phyloP scores from a whole-genome alignment of 1,284 basidiomycete species.

The Tilletiaria anomala region DNA sequence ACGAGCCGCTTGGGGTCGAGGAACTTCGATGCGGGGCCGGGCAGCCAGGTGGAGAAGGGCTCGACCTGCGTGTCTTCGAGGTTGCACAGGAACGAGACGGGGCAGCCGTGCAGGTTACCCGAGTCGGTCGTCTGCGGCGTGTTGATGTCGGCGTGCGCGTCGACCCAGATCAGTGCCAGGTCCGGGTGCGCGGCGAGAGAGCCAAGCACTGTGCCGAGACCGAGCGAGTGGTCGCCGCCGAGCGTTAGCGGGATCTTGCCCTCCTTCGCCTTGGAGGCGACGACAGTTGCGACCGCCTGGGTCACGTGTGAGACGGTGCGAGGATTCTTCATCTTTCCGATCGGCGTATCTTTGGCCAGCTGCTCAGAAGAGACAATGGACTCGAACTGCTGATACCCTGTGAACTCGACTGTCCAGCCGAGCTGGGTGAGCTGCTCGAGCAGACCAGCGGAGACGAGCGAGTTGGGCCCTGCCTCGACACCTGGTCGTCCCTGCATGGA shows the following conservation, averaged over 20 bases:
- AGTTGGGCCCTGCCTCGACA: constrained; percentile 32
- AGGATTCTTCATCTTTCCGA: constrained; percentile 31
- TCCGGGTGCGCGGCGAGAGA: constrained; percentile 46
- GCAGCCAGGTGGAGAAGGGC: constrained; percentile 35
- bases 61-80: constrained; percentile 33
- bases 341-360: constrained; percentile 16
- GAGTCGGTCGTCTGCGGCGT: constrained; percentile 65
- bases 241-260: constrained; percentile 77
- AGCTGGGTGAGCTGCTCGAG: constrained; percentile 44
- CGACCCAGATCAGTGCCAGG: constrained; percentile 70
- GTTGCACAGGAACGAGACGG: constrained; percentile 69
- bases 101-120: constrained; percentile 97
- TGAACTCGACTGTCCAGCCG: constrained; percentile 77
- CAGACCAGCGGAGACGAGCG: constrained; percentile 27
- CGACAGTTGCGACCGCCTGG: constrained; percentile 59
- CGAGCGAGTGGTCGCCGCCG: constrained; percentile 87
- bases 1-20: constrained; percentile 60
- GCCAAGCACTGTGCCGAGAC: constrained; percentile 39
- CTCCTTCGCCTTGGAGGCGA: constrained; percentile 58
- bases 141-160: constrained; percentile 71
- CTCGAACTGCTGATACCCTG: constrained; percentile 76
- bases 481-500: constrained; percentile 8
- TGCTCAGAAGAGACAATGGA: constrained; percentile 47
- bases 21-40: constrained; percentile 7
- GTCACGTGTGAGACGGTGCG: constrained; percentile 49